These are phyloP conservation scores for Bombardia bombarda DNA, from an alignment of 495 filamentous ascomycete species.

Conservation along the genomic window DNA sequence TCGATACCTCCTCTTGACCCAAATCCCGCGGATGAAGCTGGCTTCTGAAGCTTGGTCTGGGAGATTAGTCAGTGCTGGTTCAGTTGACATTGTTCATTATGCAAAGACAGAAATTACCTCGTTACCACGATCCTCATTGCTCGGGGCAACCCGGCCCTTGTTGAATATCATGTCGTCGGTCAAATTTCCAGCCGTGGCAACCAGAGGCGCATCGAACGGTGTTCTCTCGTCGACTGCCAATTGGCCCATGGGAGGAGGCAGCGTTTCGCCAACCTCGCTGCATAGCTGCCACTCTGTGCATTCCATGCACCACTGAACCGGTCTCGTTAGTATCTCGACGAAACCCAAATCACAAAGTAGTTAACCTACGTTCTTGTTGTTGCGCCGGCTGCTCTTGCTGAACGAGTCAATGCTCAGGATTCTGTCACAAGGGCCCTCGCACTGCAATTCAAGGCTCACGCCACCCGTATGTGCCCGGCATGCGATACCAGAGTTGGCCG, in stretches of 20 bases:
- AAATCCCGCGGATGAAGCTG: too few species aligned
- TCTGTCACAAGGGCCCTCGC: conserved; percentile 40
- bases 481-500: conserved; percentile 15
- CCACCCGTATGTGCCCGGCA: conserved; percentile 16
- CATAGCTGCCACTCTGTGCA: conserved; percentile 40
- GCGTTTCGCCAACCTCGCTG: neutral
- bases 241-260: too few species aligned
- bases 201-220: neutral
- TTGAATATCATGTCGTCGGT: neutral
- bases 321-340: conserved; percentile 3
- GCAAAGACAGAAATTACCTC: too few species aligned
- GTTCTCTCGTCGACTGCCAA: too few species aligned
- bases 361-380: conserved; percentile 39
- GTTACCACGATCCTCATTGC: too few species aligned
- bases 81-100: too few species aligned
- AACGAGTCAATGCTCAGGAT: conserved; percentile 44
- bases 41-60: neutral
- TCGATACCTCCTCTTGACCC: too few species aligned
- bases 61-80: neutral
- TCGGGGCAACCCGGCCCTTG: neutral
- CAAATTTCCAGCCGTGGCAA: neutral
- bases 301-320: conserved; percentile 43
- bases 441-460: conserved; percentile 18
- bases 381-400: conserved; percentile 47
- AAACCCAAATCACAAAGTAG: neutral